These are phyloP conservation scores for Phialophora verrucosa DNA, from an alignment of 2,329 filamentous ascomycete genomes.

Conservation along the genomic window DNA sequence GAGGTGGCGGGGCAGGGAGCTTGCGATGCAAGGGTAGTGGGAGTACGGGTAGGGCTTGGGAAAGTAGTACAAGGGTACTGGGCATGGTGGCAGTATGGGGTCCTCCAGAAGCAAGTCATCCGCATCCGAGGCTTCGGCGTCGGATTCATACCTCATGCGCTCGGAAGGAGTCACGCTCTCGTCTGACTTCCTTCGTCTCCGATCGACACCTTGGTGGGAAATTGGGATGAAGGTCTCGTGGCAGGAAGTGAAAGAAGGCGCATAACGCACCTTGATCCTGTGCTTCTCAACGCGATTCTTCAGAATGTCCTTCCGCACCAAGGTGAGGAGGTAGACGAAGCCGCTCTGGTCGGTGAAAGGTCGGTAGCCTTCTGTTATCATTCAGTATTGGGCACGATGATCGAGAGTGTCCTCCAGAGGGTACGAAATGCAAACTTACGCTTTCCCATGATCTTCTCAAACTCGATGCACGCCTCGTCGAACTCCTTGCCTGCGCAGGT, in stretches of 20 bases:
- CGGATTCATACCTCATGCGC: not conserved
- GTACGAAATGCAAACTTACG: constrained; percentile 27
- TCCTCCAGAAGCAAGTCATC: not conserved
- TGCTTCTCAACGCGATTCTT: constrained; percentile 64
- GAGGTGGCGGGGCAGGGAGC: constrained; percentile 25
- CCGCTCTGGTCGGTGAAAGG: constrained; percentile 67
- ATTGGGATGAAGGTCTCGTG: constrained; percentile 16
- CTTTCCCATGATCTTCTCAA: constrained; percentile 37
- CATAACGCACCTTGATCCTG: constrained; percentile 60
- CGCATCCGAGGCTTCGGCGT: not conserved
- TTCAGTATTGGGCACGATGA: constrained; percentile 1
- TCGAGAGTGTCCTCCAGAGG: not conserved
- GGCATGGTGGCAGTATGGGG: constrained; percentile 20
- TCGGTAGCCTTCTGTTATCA: constrained; percentile 62
- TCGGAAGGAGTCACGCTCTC: constrained; percentile 8
- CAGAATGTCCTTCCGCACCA: constrained; percentile 60
- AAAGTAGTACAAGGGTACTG: constrained; percentile 19
- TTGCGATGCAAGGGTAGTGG: constrained; percentile 27
- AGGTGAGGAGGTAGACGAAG: constrained; percentile 68
- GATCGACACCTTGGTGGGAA: constrained; percentile 8
- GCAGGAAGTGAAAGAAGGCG: constrained; percentile 22
- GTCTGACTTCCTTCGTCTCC: not conserved
- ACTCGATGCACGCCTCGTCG: constrained; percentile 34
- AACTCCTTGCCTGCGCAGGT: constrained; percentile 35
- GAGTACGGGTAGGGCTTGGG: constrained; percentile 23